These are phyloP conservation scores for Cryptococcus maquisensis DNA, from an alignment of 1,284 basidiomycete genomes.

Conservation along the genomic window DNA sequence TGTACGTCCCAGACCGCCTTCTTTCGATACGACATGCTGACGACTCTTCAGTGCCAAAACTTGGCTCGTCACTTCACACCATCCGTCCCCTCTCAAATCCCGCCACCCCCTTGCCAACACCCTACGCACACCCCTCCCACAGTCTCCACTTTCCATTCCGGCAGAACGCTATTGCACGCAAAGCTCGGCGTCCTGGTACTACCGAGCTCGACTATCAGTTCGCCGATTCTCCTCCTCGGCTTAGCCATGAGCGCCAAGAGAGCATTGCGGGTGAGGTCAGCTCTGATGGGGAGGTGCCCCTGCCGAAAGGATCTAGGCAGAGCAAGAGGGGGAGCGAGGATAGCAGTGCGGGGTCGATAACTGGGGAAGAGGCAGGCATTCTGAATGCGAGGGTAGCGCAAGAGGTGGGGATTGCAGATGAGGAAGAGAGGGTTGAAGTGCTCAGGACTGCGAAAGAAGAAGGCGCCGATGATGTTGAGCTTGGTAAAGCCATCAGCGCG, in stretches of 20 bases:
- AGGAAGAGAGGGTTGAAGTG: constrained; percentile 53
- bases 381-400: constrained; percentile 42
- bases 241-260: not conserved
- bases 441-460: constrained; percentile 12
- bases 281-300: constrained; percentile 7
- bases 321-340: not conserved
- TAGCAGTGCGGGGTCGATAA: not conserved
- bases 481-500: not conserved
- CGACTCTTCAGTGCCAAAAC: constrained; percentile 20
- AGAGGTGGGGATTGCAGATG: constrained; percentile 48
- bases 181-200: constrained; percentile 26
- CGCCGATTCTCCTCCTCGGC: constrained; percentile 3
- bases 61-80: constrained; percentile 42
- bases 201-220: constrained; percentile 36
- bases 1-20: constrained; percentile 1
- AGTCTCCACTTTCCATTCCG: constrained; percentile 39
- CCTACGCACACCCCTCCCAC: constrained; percentile 7
- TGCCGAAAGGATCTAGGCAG: constrained; percentile 5
- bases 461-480: not conserved
- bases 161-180: constrained; percentile 39
- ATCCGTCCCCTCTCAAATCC: constrained; percentile 31
- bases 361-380: not conserved
- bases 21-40: constrained; percentile 2
- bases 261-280: not conserved
- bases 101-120: not conserved